Percentiles rank a stretch among this genome's conserved stretches.
Conservation (phyloP, 106 monocot genomes). For the Cymbidium sinense region DNA sequence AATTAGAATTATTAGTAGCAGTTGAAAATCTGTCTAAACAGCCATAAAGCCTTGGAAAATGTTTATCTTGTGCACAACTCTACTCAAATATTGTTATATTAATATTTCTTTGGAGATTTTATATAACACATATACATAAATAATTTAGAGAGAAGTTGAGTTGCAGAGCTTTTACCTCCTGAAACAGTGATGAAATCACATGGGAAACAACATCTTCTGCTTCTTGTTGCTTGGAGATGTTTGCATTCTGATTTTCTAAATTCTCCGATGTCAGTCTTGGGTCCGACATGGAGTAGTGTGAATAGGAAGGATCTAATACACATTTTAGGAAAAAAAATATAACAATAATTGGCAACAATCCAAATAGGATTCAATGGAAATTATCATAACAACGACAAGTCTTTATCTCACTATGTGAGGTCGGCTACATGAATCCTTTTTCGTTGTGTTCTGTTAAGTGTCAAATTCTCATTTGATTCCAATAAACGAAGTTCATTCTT, state of each 20-base stretch:
- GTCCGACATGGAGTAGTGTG: slow-evolving; percentile 11
- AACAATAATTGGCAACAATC: slow-evolving; percentile 1
- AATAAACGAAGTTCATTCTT: no score
- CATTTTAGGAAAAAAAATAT: not conserved
- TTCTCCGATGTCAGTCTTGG: slow-evolving; percentile 16
- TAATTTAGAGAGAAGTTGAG: not conserved
- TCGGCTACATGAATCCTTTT: no score
- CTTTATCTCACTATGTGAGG: no score
- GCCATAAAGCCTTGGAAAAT: no score
- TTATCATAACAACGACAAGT: not conserved
- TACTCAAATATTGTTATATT: not conserved
- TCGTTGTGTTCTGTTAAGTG: no score
- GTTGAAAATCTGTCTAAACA: no score
- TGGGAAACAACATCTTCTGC: slow-evolving; percentile 39
- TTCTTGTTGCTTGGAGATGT: slow-evolving; percentile 24
- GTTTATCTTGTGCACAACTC: not conserved
- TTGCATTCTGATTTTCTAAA: slow-evolving; percentile 13
- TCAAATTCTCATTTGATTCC: no score
- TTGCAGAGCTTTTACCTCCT: slow-evolving; percentile 32
- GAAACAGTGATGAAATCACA: slow-evolving; percentile 49
- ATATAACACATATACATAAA: no score
- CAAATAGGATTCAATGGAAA: not conserved
- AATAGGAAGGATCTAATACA: slow-evolving; percentile 62
- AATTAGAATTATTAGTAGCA: no score
- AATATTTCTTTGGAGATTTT: not conserved